Percentiles rank a stretch among this genome's conserved stretches.
phyloP scores from a whole-genome alignment of 345 rosid species.

The Eucalyptus brandiana region DNA sequence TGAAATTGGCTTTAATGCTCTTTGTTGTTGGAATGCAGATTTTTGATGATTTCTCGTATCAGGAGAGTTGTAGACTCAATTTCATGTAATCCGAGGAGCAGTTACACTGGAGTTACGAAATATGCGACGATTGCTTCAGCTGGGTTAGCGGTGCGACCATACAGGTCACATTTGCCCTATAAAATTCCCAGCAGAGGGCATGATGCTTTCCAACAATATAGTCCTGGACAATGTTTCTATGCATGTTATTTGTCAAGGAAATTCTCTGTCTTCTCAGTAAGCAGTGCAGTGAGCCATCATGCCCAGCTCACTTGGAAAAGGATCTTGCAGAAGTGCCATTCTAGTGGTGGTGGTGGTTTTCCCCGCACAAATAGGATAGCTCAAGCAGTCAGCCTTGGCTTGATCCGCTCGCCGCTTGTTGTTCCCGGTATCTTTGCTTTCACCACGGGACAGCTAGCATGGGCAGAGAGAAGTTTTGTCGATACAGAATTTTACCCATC shows the following conservation, averaged over 20 bases:
- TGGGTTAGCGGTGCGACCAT: constrained; percentile 26
- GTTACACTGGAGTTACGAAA: constrained; percentile 8
- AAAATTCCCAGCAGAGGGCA: constrained; percentile 11
- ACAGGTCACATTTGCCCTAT: constrained; percentile 14
- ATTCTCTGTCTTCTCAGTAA: constrained; percentile 25
- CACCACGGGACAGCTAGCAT: constrained; percentile 42
- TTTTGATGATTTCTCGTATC: constrained; percentile 30
- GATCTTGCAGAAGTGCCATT: constrained; percentile 26
- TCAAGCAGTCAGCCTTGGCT: constrained; percentile 67
- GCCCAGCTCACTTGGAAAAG: constrained; percentile 56
- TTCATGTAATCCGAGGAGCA: constrained; percentile 5
- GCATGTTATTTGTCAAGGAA: constrained; percentile 13
- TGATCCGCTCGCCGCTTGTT: constrained; percentile 50
- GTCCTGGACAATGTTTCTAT: constrained; percentile 11
- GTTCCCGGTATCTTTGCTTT: constrained; percentile 55
- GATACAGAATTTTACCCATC: constrained; percentile 32
- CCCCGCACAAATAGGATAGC: constrained; percentile 43
- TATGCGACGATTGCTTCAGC: constrained; percentile 20
- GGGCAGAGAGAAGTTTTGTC: constrained; percentile 34
- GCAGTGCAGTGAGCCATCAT: constrained; percentile 23
- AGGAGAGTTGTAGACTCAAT: constrained; percentile 18
- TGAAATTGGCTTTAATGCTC: neutral
- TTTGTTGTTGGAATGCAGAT: constrained; percentile 28
- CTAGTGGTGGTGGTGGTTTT: constrained; percentile 3
- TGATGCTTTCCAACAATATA: constrained; percentile 2